phyloP scores from a whole-genome alignment of 192 early-diverging fungal genomes.

The Fimicolochytrium jonesii region DNA sequence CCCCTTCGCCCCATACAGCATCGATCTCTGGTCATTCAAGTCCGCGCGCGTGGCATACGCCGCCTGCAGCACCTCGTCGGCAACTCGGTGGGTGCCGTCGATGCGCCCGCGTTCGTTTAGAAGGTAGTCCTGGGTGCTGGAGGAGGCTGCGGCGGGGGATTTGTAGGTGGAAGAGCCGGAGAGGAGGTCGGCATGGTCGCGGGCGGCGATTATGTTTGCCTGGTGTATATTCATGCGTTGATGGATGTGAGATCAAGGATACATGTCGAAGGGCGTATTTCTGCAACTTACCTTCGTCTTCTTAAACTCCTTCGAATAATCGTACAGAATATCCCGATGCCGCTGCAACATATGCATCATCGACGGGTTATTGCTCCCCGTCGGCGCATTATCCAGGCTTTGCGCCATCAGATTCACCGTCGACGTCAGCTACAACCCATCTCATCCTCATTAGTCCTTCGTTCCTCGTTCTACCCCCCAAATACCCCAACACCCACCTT shows the following conservation, averaged over 20 bases:
- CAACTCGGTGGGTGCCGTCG: constrained; percentile 67
- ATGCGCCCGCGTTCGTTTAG: constrained; percentile 66
- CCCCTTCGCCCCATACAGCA: constrained; percentile 49
- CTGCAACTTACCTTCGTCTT: constrained; percentile 53
- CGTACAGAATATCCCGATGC: constrained; percentile 73
- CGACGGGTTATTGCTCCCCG: constrained; percentile 52
- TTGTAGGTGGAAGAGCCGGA: too few species aligned
- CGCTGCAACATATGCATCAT: constrained; percentile 71
- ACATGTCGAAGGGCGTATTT: background rate
- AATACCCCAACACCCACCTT: constrained; percentile 41
- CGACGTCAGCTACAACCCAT: constrained; percentile 43
- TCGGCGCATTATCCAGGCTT: constrained; percentile 48
- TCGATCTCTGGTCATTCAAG: constrained; percentile 57
- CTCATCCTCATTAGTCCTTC: background rate
- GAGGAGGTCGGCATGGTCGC: constrained; percentile 69
- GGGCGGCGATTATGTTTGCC: constrained; percentile 57
- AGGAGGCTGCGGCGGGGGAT: too few species aligned
- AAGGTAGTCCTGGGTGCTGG: constrained; percentile 67
- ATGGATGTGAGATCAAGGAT: background rate
- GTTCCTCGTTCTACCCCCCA: background rate
- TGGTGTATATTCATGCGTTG: too few species aligned
- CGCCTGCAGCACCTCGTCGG: constrained; percentile 76
- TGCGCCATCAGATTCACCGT: constrained; percentile 62
- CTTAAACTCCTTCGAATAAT: constrained; percentile 74
- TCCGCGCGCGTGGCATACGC: constrained; percentile 67